A percentile compares a stretch with the other conserved stretches of the same genome.
phyloP scores from a whole-genome alignment of 2,329 filamentous ascomycete species.

The Arthroderma uncinatum region DNA sequence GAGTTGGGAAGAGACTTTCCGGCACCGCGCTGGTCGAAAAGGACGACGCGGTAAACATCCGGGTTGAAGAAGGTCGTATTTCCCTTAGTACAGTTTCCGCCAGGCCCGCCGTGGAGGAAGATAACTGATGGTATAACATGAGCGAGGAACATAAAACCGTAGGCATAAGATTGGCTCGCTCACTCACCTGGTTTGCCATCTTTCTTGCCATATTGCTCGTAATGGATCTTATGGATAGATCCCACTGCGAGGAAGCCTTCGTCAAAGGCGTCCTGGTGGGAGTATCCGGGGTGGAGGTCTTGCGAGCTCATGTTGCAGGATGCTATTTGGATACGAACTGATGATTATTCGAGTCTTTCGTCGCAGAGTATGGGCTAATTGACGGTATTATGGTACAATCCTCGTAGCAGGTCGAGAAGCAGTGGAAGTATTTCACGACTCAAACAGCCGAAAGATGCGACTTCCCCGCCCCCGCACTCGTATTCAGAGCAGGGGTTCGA shows the following conservation, averaged over 20 bases:
- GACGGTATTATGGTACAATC: not conserved
- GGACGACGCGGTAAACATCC: conserved; percentile 34
- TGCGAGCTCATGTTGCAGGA: not conserved
- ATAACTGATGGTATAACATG: conserved; percentile 21
- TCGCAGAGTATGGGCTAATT: not conserved
- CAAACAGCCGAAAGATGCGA: not conserved
- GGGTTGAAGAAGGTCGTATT: conserved; percentile 38
- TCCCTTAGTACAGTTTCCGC: conserved; percentile 26
- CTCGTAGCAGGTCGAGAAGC: not conserved
- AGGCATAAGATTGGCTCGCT: not conserved
- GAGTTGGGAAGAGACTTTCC: conserved; percentile 36
- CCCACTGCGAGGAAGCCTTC: conserved; percentile 24
- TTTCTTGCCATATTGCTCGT: conserved; percentile 30
- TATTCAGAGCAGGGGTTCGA: not conserved
- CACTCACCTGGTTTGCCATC: conserved; percentile 30
- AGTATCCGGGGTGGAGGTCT: conserved; percentile 18
- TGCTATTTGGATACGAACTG: not conserved
- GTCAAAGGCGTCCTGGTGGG: conserved; percentile 27
- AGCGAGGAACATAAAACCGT: not conserved
- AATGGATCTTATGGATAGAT: conserved; percentile 28
- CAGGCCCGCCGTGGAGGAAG: conserved; percentile 38
- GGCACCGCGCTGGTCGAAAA: conserved; percentile 39
- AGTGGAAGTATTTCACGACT: no score
- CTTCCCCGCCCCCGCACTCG: not conserved
- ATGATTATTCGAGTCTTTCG: not conserved